These are phyloP conservation scores for Dioscorea alata DNA, from an alignment of 106 monocot species.

Conservation along the genomic window DNA sequence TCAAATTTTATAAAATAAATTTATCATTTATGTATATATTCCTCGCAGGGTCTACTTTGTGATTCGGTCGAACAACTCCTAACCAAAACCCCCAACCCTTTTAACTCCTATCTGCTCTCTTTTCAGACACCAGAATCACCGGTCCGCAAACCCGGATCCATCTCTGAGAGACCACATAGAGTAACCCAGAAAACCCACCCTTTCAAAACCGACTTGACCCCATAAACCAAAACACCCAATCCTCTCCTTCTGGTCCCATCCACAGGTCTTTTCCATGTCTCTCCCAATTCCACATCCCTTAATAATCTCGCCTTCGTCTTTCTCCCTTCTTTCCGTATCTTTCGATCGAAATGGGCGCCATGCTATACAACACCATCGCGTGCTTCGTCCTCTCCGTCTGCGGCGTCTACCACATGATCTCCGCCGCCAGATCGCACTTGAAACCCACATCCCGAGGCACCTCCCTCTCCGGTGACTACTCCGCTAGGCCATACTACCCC, in stretches of 20 bases:
- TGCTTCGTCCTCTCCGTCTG: conserved; percentile 39
- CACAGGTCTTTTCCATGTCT: too few relatives aligned
- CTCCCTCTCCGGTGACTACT: conserved; percentile 8
- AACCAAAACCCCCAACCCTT: background rate
- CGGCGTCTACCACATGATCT: conserved; percentile 65
- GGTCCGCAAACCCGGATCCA: background rate
- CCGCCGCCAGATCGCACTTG: conserved; percentile 35
- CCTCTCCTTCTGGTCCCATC: background rate
- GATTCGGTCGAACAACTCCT: background rate
- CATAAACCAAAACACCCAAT: background rate
- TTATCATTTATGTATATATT: background rate
- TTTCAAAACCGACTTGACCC: background rate
- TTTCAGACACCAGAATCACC: background rate
- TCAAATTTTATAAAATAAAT: too few relatives aligned
- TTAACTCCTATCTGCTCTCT: background rate
- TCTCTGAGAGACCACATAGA: background rate
- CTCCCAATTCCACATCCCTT: too few relatives aligned
- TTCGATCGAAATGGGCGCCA: conserved; percentile 9
- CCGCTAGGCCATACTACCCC: conserved; percentile 38
- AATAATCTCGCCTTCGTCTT: background rate
- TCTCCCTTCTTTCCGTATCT: too few relatives aligned
- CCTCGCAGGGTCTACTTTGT: background rate
- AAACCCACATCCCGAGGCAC: conserved; percentile 15
- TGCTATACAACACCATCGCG: conserved; percentile 30
- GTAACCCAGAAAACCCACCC: background rate